Evolutionary conservation across 805 yeast genomes (phyloP).

Genomic region (Saccharomycopsis guyanensis): DNA sequence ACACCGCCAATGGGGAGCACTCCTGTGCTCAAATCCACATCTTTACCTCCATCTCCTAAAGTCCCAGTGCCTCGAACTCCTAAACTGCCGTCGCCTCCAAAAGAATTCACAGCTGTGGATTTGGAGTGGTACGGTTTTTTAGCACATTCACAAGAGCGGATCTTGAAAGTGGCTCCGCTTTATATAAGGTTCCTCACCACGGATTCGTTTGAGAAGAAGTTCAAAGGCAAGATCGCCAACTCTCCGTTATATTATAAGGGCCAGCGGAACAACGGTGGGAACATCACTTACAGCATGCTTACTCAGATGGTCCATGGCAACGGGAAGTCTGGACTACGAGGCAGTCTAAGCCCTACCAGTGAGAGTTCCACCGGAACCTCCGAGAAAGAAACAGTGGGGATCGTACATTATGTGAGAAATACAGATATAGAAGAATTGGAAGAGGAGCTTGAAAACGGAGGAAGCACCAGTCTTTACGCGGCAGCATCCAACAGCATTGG

Average conservation of each 20-base stretch:
- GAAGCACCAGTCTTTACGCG: slow-evolving; percentile 20
- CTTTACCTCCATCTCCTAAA: not conserved
- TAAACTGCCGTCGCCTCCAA: not conserved
- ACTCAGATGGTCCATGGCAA: slow-evolving; percentile 24
- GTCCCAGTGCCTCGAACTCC: not conserved
- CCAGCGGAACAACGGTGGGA: slow-evolving; percentile 22
- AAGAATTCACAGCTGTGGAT: slow-evolving; percentile 28
- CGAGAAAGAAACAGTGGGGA: slow-evolving; percentile 2
- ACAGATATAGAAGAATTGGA: slow-evolving; percentile 23
- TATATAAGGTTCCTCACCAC: slow-evolving; percentile 33
- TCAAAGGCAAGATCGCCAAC: slow-evolving; percentile 43
- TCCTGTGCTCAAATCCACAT: not conserved
- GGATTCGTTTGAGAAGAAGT: slow-evolving; percentile 41
- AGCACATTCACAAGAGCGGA: slow-evolving; percentile 42
- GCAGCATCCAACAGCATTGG: slow-evolving; percentile 11
- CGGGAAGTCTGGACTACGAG: slow-evolving; percentile 22
- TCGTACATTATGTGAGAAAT: slow-evolving; percentile 17
- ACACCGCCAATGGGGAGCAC: not conserved
- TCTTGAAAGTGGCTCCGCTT: slow-evolving; percentile 43
- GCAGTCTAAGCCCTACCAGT: not conserved
- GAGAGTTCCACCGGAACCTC: slow-evolving; percentile 1
- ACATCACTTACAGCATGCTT: slow-evolving; percentile 17
- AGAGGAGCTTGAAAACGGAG: slow-evolving; percentile 18
- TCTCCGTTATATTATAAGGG: slow-evolving; percentile 38
- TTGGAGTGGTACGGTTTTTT: slow-evolving; percentile 42